A percentile compares a stretch with the other conserved stretches of the same genome.
Conservation (phyloP, 2,329 filamentous ascomycete species). For the Nemania abortiva region DNA sequence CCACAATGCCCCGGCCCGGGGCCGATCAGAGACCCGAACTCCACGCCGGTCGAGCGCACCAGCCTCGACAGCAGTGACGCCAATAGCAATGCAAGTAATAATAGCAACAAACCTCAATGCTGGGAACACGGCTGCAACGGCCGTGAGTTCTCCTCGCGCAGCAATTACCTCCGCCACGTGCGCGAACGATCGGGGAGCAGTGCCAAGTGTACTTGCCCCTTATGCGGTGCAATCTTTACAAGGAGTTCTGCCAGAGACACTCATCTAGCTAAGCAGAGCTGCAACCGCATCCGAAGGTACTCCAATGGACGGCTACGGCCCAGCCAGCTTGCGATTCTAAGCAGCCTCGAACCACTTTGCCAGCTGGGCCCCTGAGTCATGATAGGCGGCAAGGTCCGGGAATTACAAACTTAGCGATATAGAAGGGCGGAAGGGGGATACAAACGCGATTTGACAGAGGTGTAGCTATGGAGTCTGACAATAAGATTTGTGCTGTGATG, state of each 20-base stretch:
- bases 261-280: slow-evolving; percentile 48
- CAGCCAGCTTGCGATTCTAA: slow-evolving; percentile 33
- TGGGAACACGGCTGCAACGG: slow-evolving; percentile 50
- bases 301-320: slow-evolving; percentile 48
- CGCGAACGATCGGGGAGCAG: slow-evolving; percentile 46
- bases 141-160: slow-evolving; percentile 47
- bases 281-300: slow-evolving; percentile 48
- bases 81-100: not conserved
- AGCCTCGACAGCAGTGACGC: not conserved
- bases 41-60: not conserved
- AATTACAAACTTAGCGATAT: not conserved
- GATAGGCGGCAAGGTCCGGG: not conserved
- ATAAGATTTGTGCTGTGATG: too few species aligned
- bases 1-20: not conserved
- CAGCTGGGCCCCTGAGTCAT: not conserved
- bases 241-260: slow-evolving; percentile 48
- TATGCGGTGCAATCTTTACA: slow-evolving; percentile 48
- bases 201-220: slow-evolving; percentile 46
- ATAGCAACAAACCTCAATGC: slow-evolving; percentile 41
- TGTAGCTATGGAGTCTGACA: too few species aligned
- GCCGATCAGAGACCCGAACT: not conserved
- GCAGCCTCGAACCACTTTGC: not conserved
- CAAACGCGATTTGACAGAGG: too few species aligned
- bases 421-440: too few species aligned
- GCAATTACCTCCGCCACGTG: slow-evolving; percentile 48